Conservation (phyloP, 2,329 filamentous ascomycete species). For the Fusarium goolgardi region DNA sequence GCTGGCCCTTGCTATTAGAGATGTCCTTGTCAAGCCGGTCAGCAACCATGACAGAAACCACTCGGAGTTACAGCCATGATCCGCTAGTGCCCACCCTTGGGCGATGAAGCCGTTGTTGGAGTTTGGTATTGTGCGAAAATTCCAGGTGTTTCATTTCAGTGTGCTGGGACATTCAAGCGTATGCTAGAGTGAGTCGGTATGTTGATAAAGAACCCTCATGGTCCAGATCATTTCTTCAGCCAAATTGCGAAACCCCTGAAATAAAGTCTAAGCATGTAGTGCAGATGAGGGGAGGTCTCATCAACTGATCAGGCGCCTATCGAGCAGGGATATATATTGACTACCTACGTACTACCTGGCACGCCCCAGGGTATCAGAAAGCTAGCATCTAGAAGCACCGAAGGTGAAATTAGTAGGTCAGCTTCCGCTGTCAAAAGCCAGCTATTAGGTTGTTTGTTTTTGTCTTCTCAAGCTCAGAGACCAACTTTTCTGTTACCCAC, state of each 20-base stretch:
- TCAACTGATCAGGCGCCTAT: slow-evolving; percentile 30
- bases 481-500: neutral
- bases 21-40: slow-evolving; percentile 4
- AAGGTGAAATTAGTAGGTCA: neutral
- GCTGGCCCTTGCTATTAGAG: slow-evolving; percentile 2
- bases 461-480: neutral
- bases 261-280: neutral
- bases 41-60: slow-evolving; percentile 11
- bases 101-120: slow-evolving; percentile 33
- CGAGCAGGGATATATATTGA: slow-evolving; percentile 10
- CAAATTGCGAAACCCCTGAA: neutral
- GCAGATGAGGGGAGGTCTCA: slow-evolving; percentile 21
- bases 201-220: neutral
- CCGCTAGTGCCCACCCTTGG: slow-evolving; percentile 27
- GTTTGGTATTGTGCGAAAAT: slow-evolving; percentile 29
- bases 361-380: neutral
- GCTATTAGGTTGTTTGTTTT: neutral
- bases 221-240: neutral
- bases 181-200: neutral
- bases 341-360: neutral
- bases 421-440: neutral
- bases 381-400: neutral
- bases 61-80: slow-evolving; percentile 17
- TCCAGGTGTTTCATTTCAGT: slow-evolving; percentile 31
- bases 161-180: neutral